phyloP scores from a whole-genome alignment of 2,329 filamentous ascomycete species.

The Penicillium polonicum region DNA sequence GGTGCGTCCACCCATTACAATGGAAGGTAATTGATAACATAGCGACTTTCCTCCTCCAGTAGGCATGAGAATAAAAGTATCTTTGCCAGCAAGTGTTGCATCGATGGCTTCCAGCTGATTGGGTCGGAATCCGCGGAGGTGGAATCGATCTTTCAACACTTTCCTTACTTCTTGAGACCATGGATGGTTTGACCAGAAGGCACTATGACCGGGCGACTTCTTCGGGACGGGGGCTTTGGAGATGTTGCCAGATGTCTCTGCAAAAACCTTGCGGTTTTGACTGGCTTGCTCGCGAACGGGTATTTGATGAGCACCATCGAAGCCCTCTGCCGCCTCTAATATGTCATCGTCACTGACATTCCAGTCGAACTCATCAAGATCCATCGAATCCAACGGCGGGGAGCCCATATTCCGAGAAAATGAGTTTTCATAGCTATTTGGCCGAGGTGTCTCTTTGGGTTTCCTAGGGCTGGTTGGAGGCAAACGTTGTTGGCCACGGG shows the following conservation, averaged over 20 bases:
- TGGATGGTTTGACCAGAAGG: constrained; percentile 58
- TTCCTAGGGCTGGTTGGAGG: constrained; percentile 7
- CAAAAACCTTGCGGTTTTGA: constrained; percentile 38
- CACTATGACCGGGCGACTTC: constrained; percentile 34
- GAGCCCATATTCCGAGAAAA: constrained; percentile 46
- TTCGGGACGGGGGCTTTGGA: constrained; percentile 30
- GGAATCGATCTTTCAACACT: constrained; percentile 79
- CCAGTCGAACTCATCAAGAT: constrained; percentile 44
- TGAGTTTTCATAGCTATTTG: constrained; percentile 23
- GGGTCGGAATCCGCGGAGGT: constrained; percentile 79
- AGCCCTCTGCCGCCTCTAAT: constrained; percentile 43
- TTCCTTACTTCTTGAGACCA: constrained; percentile 86
- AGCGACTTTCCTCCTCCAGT: constrained; percentile 96
- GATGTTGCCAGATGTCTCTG: constrained; percentile 44
- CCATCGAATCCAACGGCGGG: constrained; percentile 24
- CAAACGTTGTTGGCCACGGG: constrained; percentile 1
- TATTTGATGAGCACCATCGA: constrained; percentile 31
- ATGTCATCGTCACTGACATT: constrained; percentile 48
- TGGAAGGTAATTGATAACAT: constrained; percentile 90
- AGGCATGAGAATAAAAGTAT: constrained; percentile 95
- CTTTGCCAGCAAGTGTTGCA: constrained; percentile 79
- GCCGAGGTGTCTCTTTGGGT: constrained; percentile 1
- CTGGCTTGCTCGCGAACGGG: constrained; percentile 13
- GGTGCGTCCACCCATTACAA: constrained; percentile 77
- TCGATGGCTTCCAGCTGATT: constrained; percentile 97